Evolutionary conservation across 2,329 filamentous ascomycete genomes (phyloP).

Genomic region (Exserohilum turcica): DNA sequence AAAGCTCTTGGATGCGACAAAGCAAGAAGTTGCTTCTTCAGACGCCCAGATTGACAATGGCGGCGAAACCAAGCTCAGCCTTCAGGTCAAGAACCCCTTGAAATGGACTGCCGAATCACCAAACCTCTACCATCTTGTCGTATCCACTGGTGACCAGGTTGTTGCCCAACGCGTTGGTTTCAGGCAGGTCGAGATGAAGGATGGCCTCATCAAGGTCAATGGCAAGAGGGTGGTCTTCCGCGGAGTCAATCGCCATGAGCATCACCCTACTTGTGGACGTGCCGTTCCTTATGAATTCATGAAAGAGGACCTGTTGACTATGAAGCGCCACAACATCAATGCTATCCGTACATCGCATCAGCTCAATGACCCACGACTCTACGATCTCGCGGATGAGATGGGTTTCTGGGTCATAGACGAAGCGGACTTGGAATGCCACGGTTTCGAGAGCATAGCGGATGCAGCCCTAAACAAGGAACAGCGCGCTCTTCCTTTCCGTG

Average conservation of each 20-base stretch:
- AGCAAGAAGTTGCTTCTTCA: conserved; percentile 20
- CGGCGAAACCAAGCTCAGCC: conserved; percentile 29
- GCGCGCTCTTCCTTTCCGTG: conserved; percentile 60
- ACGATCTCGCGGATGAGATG: conserved; percentile 68
- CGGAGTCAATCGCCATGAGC: conserved; percentile 72
- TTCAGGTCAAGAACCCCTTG: conserved; percentile 59
- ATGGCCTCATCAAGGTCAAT: conserved; percentile 67
- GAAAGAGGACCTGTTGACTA: conserved; percentile 65
- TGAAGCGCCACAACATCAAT: conserved; percentile 75
- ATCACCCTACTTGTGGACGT: conserved; percentile 67
- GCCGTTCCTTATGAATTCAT: conserved; percentile 68
- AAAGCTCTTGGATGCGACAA: conserved; percentile 53
- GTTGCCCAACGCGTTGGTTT: conserved; percentile 66
- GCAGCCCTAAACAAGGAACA: conserved; percentile 30
- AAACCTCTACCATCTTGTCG: conserved; percentile 61
- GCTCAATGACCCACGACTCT: conserved; percentile 64
- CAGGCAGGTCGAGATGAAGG: conserved; percentile 65
- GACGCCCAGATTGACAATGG: conserved; percentile 21
- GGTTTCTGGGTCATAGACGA: conserved; percentile 69
- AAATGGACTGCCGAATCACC: conserved; percentile 74
- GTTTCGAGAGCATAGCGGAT: conserved; percentile 49
- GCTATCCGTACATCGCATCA: conserved; percentile 72
- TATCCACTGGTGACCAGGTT: conserved; percentile 50
- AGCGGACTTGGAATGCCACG: conserved; percentile 57
- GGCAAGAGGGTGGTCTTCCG: conserved; percentile 65